Evolutionary conservation across 2,329 filamentous ascomycete species (phyloP).

Genomic region (Curvularia eragrostidis): DNA sequence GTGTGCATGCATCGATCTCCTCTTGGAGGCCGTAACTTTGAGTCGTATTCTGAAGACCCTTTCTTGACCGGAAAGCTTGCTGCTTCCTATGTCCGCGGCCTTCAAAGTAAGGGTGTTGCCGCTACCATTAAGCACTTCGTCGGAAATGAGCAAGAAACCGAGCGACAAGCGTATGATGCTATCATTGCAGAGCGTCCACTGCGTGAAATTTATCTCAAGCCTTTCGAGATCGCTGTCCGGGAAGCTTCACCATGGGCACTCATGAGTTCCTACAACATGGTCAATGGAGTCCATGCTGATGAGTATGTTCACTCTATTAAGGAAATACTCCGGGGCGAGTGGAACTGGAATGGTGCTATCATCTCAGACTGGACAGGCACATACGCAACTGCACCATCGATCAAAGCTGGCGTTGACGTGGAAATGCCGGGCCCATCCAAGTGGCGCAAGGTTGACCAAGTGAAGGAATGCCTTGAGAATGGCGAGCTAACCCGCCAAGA

Average conservation of each 20-base stretch:
- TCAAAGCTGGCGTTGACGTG: conserved; percentile 49
- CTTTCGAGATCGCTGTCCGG: conserved; percentile 74
- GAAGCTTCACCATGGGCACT: conserved; percentile 72
- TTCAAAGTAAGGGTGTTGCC: conserved; percentile 75
- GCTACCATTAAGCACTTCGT: conserved; percentile 82
- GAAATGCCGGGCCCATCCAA: conserved; percentile 53
- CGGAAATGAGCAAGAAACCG: conserved; percentile 76
- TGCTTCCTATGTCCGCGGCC: conserved; percentile 72
- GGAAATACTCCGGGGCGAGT: conserved; percentile 51
- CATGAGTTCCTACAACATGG: conserved; percentile 72
- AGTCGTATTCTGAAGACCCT: conserved; percentile 86
- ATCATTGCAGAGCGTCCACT: conserved; percentile 69
- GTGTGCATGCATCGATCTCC: conserved; percentile 84
- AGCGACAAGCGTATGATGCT: conserved; percentile 69
- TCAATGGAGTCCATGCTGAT: conserved; percentile 64
- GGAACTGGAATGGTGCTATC: conserved; percentile 53
- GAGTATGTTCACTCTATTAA: conserved; percentile 52
- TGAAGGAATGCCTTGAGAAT: conserved; percentile 42
- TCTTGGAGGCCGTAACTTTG: conserved; percentile 83
- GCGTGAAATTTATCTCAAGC: conserved; percentile 74
- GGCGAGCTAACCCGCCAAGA: conserved; percentile 58
- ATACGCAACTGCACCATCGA: conserved; percentile 48
- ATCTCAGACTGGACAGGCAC: conserved; percentile 54
- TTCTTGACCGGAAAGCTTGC: conserved; percentile 76
- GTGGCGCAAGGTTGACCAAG: conserved; percentile 49